phyloP scores from a whole-genome alignment of 805 yeast genomes.

The Candida montana region DNA sequence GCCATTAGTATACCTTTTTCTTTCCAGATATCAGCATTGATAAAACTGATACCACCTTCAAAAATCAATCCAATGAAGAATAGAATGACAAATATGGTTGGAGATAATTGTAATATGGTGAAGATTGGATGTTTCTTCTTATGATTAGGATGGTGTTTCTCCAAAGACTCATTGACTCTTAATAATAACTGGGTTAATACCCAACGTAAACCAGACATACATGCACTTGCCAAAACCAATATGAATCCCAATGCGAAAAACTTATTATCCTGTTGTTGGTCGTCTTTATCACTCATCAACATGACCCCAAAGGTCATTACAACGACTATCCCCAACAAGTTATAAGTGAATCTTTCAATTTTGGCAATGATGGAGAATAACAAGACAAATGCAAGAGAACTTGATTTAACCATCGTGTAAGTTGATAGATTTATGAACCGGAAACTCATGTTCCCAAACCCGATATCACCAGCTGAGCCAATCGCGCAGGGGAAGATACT shows the following conservation, averaged over 20 bases:
- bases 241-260: slow-evolving; percentile 51
- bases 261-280: slow-evolving; percentile 18
- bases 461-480: slow-evolving; percentile 91
- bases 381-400: slow-evolving; percentile 82
- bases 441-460: slow-evolving; percentile 82
- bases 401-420: slow-evolving; percentile 90
- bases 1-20: slow-evolving; percentile 54
- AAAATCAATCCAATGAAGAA: slow-evolving; percentile 56
- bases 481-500: slow-evolving; percentile 78
- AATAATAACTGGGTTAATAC: slow-evolving; percentile 84
- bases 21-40: slow-evolving; percentile 56
- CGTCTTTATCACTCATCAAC: slow-evolving; percentile 68
- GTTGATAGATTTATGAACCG: slow-evolving; percentile 73
- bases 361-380: slow-evolving; percentile 80
- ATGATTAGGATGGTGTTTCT: slow-evolving; percentile 2
- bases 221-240: slow-evolving; percentile 71
- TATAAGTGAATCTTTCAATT: slow-evolving; percentile 68
- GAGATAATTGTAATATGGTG: slow-evolving; percentile 80
- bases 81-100: slow-evolving; percentile 68
- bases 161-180: slow-evolving; percentile 4
- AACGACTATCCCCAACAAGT: slow-evolving; percentile 61
- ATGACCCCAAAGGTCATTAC: slow-evolving; percentile 82
- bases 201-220: slow-evolving; percentile 91
- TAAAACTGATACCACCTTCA: slow-evolving; percentile 62
- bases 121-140: slow-evolving; percentile 62